Conservation (phyloP, 2,329 filamentous ascomycete genomes). For the Colletotrichum somersetense region DNA sequence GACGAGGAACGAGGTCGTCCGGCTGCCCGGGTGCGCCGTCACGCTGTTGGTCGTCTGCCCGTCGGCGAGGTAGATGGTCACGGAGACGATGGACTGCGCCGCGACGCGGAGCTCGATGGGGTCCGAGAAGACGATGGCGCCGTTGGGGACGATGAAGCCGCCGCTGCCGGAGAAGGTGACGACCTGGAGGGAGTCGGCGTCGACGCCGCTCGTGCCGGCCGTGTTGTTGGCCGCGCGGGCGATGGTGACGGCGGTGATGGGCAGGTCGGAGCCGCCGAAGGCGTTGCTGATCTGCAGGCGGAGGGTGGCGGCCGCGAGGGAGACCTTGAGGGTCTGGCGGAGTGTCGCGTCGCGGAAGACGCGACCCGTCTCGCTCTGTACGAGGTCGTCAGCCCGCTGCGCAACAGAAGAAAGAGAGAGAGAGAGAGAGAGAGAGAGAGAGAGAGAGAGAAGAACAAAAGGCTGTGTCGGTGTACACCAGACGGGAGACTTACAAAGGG, state of each 20-base stretch:
- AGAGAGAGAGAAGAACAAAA: background rate
- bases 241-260: conserved; percentile 69
- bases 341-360: conserved; percentile 71
- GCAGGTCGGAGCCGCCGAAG: conserved; percentile 69
- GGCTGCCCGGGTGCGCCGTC: conserved; percentile 72
- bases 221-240: conserved; percentile 64
- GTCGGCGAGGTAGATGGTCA: conserved; percentile 69
- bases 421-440: background rate
- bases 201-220: conserved; percentile 63
- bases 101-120: conserved; percentile 65
- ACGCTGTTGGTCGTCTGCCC: conserved; percentile 68
- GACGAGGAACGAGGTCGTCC: conserved; percentile 68
- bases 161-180: conserved; percentile 68
- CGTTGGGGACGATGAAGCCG: conserved; percentile 64
- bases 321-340: conserved; percentile 71
- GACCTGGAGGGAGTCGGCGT: conserved; percentile 59
- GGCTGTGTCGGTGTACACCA: background rate
- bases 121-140: conserved; percentile 70
- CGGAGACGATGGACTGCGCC: conserved; percentile 62
- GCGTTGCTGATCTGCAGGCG: conserved; percentile 72
- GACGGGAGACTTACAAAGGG: conserved; percentile 61
- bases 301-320: conserved; percentile 64
- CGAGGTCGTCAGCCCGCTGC: conserved; percentile 38
- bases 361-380: conserved; percentile 62
- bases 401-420: too few relatives aligned